These are phyloP conservation scores for Pseudogymnoascus destructans DNA, from an alignment of 2,329 filamentous ascomycete genomes.

Conservation along the genomic window DNA sequence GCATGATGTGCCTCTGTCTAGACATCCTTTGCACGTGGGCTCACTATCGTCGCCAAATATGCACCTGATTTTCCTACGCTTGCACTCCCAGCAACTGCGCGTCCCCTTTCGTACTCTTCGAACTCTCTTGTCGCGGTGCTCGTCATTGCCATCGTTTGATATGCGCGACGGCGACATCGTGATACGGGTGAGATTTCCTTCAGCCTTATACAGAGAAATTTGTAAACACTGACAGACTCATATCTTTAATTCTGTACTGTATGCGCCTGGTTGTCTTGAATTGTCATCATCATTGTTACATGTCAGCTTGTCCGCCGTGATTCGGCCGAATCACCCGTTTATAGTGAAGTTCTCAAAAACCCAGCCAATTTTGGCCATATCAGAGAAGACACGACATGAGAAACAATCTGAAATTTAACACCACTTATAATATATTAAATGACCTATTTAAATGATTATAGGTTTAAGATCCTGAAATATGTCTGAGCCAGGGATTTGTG, in stretches of 20 bases:
- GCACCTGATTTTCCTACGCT: constrained; percentile 40
- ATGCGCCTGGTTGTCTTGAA: constrained; percentile 1
- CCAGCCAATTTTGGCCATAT: not conserved
- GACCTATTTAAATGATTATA: not conserved
- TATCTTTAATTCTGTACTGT: not conserved
- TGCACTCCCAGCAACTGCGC: constrained; percentile 45
- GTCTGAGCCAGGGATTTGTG: not conserved
- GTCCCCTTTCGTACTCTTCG: constrained; percentile 34
- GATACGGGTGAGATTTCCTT: not conserved
- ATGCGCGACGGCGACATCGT: not conserved
- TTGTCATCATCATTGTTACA: constrained; percentile 1
- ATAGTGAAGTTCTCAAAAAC: not conserved
- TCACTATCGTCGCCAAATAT: constrained; percentile 30
- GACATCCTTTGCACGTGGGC: constrained; percentile 34
- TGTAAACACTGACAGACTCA: not conserved
- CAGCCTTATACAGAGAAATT: not conserved
- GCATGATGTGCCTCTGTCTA: constrained; percentile 28
- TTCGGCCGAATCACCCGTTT: not conserved
- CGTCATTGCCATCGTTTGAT: constrained; percentile 12
- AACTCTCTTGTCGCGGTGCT: constrained; percentile 21
- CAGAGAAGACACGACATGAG: not conserved
- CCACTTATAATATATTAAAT: not conserved
- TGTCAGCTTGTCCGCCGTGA: constrained; percentile 1
- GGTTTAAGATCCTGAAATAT: not conserved
- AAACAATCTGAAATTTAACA: not conserved